Evolutionary conservation across 352 stramenopile genomes (phyloP).

Genomic region (Pythium dissotocum): DNA sequence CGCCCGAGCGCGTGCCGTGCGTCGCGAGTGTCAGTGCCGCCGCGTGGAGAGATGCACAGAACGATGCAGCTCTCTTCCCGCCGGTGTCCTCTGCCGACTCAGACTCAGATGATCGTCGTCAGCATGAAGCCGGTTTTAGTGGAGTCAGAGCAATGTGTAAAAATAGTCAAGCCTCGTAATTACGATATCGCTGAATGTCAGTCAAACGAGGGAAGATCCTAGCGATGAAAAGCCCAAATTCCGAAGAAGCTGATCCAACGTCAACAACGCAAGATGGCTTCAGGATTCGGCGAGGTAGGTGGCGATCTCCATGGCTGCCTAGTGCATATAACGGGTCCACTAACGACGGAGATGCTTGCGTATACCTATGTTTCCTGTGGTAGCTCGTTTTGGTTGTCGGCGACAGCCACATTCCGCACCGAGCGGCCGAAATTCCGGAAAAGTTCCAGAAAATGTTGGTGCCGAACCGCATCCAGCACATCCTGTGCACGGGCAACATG

Average conservation of each 20-base stretch:
- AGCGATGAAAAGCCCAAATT: background rate
- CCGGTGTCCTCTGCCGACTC: slow-evolving; percentile 7
- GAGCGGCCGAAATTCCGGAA: slow-evolving; percentile 93
- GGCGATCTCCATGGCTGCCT: background rate
- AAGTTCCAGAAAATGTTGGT: slow-evolving; percentile 96
- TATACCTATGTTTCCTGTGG: slow-evolving; percentile 1
- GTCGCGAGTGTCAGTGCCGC: background rate
- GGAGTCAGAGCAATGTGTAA: background rate
- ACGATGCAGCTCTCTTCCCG: background rate
- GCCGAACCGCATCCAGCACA: slow-evolving; percentile 98
- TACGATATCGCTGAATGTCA: slow-evolving; percentile 1
- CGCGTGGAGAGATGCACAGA: slow-evolving; percentile 1
- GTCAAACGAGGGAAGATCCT: slow-evolving; percentile 3
- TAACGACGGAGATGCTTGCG: background rate
- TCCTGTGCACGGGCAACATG: slow-evolving; percentile 98
- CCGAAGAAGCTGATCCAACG: background rate
- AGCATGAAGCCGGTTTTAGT: slow-evolving; percentile 1
- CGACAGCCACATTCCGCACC: slow-evolving; percentile 96
- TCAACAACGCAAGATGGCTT: slow-evolving; percentile 26
- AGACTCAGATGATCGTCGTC: slow-evolving; percentile 4
- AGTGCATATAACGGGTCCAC: background rate
- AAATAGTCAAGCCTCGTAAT: background rate
- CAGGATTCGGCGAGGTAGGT: slow-evolving; percentile 32
- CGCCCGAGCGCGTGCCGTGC: background rate
- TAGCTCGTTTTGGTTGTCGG: slow-evolving; percentile 97